Percentiles rank a stretch among this genome's conserved stretches.
Conservation (phyloP, 192 early-diverging fungal genomes). For the Cetraspora pellucida region DNA sequence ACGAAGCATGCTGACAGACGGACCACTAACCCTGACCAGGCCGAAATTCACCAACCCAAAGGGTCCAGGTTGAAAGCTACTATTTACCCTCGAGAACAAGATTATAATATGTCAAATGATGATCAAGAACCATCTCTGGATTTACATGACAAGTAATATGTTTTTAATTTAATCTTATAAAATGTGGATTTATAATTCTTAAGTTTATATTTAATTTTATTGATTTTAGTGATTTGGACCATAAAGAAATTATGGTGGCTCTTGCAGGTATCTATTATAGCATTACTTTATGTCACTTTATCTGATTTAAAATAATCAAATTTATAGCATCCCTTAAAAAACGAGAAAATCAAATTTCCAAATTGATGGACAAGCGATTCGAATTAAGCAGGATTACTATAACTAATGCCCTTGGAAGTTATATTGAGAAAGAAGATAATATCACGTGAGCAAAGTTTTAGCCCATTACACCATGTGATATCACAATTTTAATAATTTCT, state of each 20-base stretch:
- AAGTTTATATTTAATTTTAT: no score
- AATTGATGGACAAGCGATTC: constrained; percentile 20
- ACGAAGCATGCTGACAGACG: not conserved
- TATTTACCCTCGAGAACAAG: constrained; percentile 5
- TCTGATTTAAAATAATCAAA: not conserved
- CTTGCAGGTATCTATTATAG: not conserved
- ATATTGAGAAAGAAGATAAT: constrained; percentile 10
- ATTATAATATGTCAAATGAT: no score
- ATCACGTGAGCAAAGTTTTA: not conserved
- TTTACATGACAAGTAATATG: no score
- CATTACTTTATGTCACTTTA: not conserved
- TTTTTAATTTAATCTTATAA: no score
- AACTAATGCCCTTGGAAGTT: not conserved
- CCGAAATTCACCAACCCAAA: not conserved
- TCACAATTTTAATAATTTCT: no score
- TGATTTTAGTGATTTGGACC: no score
- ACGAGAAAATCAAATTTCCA: constrained; percentile 22
- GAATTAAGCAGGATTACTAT: constrained; percentile 2
- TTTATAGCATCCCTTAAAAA: constrained; percentile 17
- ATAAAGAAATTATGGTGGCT: not conserved
- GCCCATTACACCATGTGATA: not conserved
- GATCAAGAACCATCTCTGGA: no score
- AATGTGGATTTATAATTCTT: no score
- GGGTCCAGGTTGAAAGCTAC: not conserved
- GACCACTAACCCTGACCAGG: not conserved